Base-by-base conservation (phyloP, 208 protist genomes). In the Angomonas deanei region DNA sequence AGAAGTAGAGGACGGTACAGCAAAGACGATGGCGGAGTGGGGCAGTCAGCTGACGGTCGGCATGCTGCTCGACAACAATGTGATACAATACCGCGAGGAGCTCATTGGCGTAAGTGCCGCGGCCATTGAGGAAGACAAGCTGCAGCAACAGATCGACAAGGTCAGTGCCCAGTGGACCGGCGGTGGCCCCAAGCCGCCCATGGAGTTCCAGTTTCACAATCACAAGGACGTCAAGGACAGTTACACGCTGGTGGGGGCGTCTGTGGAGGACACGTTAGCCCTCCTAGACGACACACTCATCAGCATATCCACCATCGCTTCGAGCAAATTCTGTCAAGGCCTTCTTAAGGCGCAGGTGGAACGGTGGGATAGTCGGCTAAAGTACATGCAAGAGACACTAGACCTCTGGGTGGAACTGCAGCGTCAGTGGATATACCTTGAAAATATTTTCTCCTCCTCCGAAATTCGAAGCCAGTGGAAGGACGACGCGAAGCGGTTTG, bases 401-500 rank as follows among this genome's bases (percentile, higher is more conserved):
- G 94, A 98, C 42, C 81, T 86, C 49, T 98, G 96, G 93, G 82
- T 98, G 15, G 87, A 91, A 59, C 89, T 97, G 52, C 97, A 99
- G 85, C 81, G 95, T 32, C 96, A 91, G 62, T 99, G 97, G 97
- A 93, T 98, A 63, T 98, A 98, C 75, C 83, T 97, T 32, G 96
- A 98, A 70, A 96, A 94, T 58, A 98, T 99, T 53, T 98, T 98
- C 68, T 84, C 86, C n/a, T 88, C 84, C 27, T 78, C 93, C 6
- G 97, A 99, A 71, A 98, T 99, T 68, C 82, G 93, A 13, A 88
- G 90, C 31, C 97, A 99, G 82, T 97, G 98, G 84, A 97, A 97
- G 53, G 83, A 93, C 56, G 97, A 99, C 74, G 86, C 91, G 2
- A 97, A 98, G 74, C 76, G 89, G 26, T 99, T 99, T 72, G 76